Evolutionary conservation across 441 rosid species (phyloP), one percentile per base, ranked within the genome.

Genomic region (Pelargonium australe): DNA sequence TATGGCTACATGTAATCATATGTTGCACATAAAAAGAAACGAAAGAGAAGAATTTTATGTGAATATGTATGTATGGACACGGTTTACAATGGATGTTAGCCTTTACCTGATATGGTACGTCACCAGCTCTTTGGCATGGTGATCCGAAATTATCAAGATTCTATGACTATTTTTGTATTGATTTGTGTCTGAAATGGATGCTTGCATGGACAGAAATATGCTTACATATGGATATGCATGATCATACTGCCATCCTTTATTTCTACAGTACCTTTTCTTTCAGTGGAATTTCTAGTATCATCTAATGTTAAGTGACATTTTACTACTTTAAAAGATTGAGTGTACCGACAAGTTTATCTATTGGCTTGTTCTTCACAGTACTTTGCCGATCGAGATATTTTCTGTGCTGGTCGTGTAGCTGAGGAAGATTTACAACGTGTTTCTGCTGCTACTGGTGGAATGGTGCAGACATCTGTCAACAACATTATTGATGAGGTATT

Each of bases 361-460:
- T 5, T n/a, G n/a, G 20, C 10, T 60, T 63, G 78, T 55, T 73
- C 78, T 73, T 53, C 43, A 73, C 93, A 95, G 99, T 92, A 95
- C 78, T 95, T 95, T 78, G 99, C 99, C 10, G 99, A 95, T 79
- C 85, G 98, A 66, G 99, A 95, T 83, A 88, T 95, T 66, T 95
- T 95, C 84, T 92, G 99, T 68, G 99, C 99, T 79, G 99, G 98
- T 61, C 99, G 99, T 70, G 97, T 95, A 65, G 76, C 94, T 67
- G 99, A 95, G 80, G 98, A 88, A 75, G 99, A 91, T 80, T 83
- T 95, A 49, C 87, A 80, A 57, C 80, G 99, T 69, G 98, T 95
- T 70, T 89, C 97, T 76, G 97, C 99, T 76, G 99, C 99, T n/a
- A 81, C 87, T 71, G 98, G 99, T 75, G 98, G 97, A 84, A 90